Base-by-base conservation (phyloP, 305 asterid genomes). In the Plantago coronopus region DNA sequence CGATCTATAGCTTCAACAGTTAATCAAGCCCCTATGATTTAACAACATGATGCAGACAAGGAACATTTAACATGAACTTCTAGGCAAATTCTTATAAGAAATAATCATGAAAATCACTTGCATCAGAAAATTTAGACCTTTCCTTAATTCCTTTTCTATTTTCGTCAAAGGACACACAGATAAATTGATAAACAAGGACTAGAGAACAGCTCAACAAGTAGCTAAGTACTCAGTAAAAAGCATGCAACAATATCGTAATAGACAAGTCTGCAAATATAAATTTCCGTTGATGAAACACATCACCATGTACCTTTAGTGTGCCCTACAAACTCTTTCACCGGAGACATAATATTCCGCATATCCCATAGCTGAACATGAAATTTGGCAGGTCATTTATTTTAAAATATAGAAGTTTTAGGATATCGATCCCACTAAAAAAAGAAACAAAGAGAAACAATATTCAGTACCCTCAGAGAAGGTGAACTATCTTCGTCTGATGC, bases 401-500 rank as follows among this genome's bases (percentile, higher is more conserved):
- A 34, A 34, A 5, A 8, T 34, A n/a, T 34, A 1, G 3, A 10
- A 34, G 13, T 34, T 34, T 10, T 7, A 8, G 42, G 45, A 72
- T 6, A 54, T 40, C 13, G 54, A 53, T 56, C 45, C 22, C 55
- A 65, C 67, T 25, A 11, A 50, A 13, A 70, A 27, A 27, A 50
- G 34, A 47, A 69, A 48, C 48, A 54, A 46, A 50, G 54, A 62
- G 67, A 56, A 56, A 31, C 5, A n/a, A 50, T 29, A 71, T 58
- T 43, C 29, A 57, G 71, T 83, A 94, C 99, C 79, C 84, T 82
- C 31, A 87, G 89, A 68, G 94, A 77, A 63, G 99, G 95, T 17
- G 97, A 89, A 77, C 64, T 78, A 68, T 94, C 99, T 70, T 94
- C 99, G 74, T 94, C 99, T 29, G 99, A 89, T 73, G 99, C 96